Base-by-base conservation (phyloP, 345 rosid genomes). In the Aquilaria malaccensis region DNA sequence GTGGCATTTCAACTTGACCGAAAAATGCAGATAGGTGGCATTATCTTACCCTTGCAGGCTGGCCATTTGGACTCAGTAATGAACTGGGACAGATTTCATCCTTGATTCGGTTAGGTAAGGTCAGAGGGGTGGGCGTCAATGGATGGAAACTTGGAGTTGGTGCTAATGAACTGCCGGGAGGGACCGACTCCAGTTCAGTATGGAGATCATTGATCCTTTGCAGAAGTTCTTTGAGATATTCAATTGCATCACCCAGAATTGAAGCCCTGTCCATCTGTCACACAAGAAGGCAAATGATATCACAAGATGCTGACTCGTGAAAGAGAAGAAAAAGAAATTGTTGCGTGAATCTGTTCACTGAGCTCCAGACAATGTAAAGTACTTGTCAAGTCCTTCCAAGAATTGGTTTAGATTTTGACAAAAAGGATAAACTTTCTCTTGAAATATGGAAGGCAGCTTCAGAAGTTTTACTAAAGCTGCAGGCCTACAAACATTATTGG, bases 261-360 rank as follows among this genome's bases (percentile, higher is more conserved):
- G 98, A 87, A 71, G 96, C 98, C 77, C 98, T 79, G 70, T 92
- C 98, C 98, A 92, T 92, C 96, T 92, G 81, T 65, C 12, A 64
- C 43, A 37, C 43, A 37, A 37, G 5, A 37, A 37, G 7, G 43
- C 7, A 37, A 37, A 37, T 37, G 43, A 37, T 37, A 37, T 37
- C 43, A 37, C 43, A 37, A 4, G 43, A 1, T 9, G 4, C 43
- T 37, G 43, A 37, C 5, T 5, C 2, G 43, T 9, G 33, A 69
- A 66, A 10, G 22, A 53, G 48, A 29, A 30, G 11, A 12, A 55
- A 13, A 62, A 43, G 9, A 53, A 37, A 5, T 37, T 4, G 43
- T 0, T 3, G 6, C 7, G 5, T 37, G 43, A 4, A 37, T 9
- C 5, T 37, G 43, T 3, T 37, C 7, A 9, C 43, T 37, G 43